Conservation (phyloP, 164 flowering plant genomes). For the Macadamia integrifolia region DNA sequence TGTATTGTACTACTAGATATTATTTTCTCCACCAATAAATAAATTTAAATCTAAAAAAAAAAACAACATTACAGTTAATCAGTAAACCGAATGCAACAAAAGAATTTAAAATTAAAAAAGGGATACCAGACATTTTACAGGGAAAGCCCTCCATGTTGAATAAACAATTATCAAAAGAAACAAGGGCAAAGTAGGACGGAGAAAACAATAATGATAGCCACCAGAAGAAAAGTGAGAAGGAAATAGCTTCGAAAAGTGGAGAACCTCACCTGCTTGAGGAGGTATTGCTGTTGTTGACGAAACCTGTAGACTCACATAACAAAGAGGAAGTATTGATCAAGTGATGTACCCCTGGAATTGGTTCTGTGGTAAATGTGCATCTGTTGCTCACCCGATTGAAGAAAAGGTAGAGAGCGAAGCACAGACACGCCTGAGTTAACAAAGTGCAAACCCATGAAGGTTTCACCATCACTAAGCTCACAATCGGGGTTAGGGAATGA, state of each 20-base stretch:
- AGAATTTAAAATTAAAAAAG: no score
- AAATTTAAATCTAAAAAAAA: no score
- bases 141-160: no score
- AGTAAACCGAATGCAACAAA: no score
- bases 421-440: conserved; percentile 38
- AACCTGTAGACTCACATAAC: conserved; percentile 52
- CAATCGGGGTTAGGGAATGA: no score
- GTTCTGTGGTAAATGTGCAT: conserved; percentile 4
- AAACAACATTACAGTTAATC: no score
- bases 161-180: no score
- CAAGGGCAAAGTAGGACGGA: no score
- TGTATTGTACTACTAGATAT: no score
- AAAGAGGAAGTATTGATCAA: conserved; percentile 49
- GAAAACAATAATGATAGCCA: no score
- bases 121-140: no score
- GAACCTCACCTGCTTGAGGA: conserved; percentile 47
- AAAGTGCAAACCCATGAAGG: conserved; percentile 48
- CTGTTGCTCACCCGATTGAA: conserved; percentile 35
- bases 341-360: conserved; percentile 3
- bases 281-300: conserved; percentile 39
- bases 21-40: no score
- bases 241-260: neutral
- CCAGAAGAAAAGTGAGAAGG: neutral
- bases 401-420: conserved; percentile 38
- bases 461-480: conserved; percentile 25